Evolutionary conservation across 2,329 filamentous ascomycete species (phyloP), one percentile per base, ranked within the genome.

Genomic region (Lecanosticta acicola): DNA sequence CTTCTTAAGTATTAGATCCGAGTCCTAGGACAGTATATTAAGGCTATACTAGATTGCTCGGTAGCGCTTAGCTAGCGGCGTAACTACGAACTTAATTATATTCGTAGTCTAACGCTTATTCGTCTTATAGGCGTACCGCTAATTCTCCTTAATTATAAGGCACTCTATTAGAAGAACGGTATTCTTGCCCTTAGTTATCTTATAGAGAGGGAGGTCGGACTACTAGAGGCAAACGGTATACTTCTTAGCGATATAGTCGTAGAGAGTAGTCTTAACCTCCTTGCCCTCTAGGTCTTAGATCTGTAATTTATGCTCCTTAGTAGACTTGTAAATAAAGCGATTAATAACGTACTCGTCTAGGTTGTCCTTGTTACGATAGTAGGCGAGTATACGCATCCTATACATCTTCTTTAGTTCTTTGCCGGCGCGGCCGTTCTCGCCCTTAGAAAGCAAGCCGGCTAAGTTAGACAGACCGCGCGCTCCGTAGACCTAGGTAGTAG

Each of bases 21-120:
- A 61, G 1, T 59, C 55, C 80, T 87, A 93, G 8, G 80, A 71
- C 0, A 91, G 73, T 54, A 84, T 77, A 0, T 69, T 61, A 7
- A 95, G 78, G 13, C 85, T 85, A 3, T 77, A 64, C 39, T 81
- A 69, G 56, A 97, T 89, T 16, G 85, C 79, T 0, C 64, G 57
- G 54, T 80, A 78, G n/a, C 93, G 85, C 21, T 81, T 64, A 0
- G 65, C 63, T 0, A 93, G 93, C 1, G 83, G 77, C 4, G 85
- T 87, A 3, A 95, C 91, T 0, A 91, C 90, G 59, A 91, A 88
- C 66, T 85, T 91, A 71, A 98, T 96, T 93, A 98, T 98, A 3
- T 77, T 69, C 0, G 83, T 71, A 0, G 91, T 96, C 69, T 94
- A 74, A 0, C 61, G 59, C 44, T 81, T 77, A 41, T 74, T 74